Conservation (phyloP, 2,329 filamentous ascomycete genomes). For the Colletotrichum melonis region DNA sequence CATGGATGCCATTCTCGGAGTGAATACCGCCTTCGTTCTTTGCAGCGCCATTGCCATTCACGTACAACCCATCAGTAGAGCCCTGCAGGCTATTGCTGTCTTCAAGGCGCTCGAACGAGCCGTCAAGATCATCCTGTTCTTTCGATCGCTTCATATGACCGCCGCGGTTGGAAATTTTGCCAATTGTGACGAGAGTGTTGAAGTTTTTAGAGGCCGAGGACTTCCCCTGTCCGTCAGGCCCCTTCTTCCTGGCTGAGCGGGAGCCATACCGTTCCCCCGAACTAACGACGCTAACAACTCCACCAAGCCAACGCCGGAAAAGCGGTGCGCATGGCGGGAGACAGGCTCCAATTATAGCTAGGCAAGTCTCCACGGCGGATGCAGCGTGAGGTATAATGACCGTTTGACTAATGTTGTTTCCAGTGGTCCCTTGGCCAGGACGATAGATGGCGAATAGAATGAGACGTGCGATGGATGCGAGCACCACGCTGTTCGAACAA, state of each 20-base stretch:
- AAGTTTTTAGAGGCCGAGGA: background rate
- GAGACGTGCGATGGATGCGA: background rate
- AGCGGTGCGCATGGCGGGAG: slow-evolving; percentile 1
- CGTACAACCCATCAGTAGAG: background rate
- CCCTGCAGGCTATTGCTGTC: background rate
- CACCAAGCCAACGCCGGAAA: slow-evolving; percentile 5
- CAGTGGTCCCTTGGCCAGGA: background rate
- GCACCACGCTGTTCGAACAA: background rate
- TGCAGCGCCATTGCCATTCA: background rate
- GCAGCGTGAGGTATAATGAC: slow-evolving; percentile 6
- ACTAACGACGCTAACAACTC: background rate
- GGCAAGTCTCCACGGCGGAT: background rate
- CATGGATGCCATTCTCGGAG: background rate
- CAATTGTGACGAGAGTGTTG: slow-evolving; percentile 1
- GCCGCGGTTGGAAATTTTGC: background rate
- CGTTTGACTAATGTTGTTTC: slow-evolving; percentile 14
- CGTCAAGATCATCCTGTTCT: background rate
- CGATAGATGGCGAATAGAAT: background rate
- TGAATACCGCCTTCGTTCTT: background rate
- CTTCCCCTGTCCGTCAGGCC: background rate
- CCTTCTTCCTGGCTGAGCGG: background rate
- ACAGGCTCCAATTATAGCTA: slow-evolving; percentile 11
- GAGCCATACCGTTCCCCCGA: slow-evolving; percentile 5
- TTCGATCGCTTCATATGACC: background rate
- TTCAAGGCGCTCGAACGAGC: background rate